Evolutionary conservation across 2,329 filamentous ascomycete species (phyloP).

Genomic region (Curvularia sp.): DNA sequence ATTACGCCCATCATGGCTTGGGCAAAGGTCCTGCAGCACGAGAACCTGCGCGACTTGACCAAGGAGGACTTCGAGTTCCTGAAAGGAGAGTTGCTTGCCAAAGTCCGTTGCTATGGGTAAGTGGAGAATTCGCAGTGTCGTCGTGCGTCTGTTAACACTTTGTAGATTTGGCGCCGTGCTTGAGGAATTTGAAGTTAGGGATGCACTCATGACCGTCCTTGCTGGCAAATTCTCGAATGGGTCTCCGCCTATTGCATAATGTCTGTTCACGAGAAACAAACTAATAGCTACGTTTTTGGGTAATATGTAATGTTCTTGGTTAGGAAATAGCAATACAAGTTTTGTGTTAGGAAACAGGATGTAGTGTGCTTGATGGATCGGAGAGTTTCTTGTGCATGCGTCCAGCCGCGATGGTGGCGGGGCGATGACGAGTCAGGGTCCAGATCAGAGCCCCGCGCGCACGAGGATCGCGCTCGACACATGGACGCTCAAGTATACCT

Average conservation of each 20-base stretch:
- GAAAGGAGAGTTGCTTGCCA: conserved; percentile 75
- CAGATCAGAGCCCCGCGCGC: conserved; percentile 4
- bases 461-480: conserved; percentile 1
- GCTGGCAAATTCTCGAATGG: conserved; percentile 59
- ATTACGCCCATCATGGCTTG: conserved; percentile 97
- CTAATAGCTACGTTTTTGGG: conserved; percentile 7
- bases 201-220: conserved; percentile 76
- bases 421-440: conserved; percentile 10
- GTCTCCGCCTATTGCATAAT: conserved; percentile 20
- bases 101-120: conserved; percentile 92
- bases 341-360: conserved; percentile 12
- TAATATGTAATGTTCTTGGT: conserved; percentile 34
- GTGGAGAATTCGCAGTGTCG: conserved; percentile 46
- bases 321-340: conserved; percentile 17
- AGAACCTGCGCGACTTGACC: conserved; percentile 68
- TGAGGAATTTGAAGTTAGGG: conserved; percentile 76
- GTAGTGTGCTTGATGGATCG: background rate
- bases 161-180: conserved; percentile 70
- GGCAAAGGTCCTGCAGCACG: conserved; percentile 72
- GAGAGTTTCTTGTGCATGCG: conserved; percentile 5
- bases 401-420: background rate
- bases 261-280: conserved; percentile 16
- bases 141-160: conserved; percentile 15
- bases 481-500: conserved; percentile 15
- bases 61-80: conserved; percentile 73